Conservation (phyloP, 2,329 filamentous ascomycete species). For the Talaromyces marneffei region DNA sequence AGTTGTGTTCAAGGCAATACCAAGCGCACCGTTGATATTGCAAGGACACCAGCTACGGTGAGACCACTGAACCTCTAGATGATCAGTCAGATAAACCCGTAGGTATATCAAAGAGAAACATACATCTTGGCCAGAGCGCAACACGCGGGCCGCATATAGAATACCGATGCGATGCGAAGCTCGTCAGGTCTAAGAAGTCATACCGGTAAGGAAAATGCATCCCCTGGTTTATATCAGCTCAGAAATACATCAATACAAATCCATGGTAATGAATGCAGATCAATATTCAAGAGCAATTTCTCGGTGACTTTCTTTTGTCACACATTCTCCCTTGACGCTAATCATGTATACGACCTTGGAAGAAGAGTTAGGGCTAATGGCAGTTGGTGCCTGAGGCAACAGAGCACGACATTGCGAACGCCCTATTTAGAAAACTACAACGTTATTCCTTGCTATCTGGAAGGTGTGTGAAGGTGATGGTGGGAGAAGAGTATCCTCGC, state of each 20-base stretch:
- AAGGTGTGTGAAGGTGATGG: too few species aligned
- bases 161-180: constrained; percentile 61
- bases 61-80: neutral
- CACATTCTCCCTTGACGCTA: neutral
- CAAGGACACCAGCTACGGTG: neutral
- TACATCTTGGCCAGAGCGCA: constrained; percentile 62
- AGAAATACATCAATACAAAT: neutral
- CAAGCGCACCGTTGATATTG: neutral
- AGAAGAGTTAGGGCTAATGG: too few species aligned
- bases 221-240: neutral
- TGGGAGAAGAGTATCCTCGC: too few species aligned
- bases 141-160: constrained; percentile 68
- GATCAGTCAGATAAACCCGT: neutral
- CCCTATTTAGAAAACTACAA: too few species aligned
- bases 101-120: neutral
- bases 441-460: too few species aligned
- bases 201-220: constrained; percentile 3
- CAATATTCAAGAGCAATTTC: neutral
- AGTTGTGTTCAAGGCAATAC: neutral
- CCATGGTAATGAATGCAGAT: neutral
- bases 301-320: neutral
- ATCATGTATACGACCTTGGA: too few species aligned
- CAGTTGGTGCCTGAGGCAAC: too few species aligned
- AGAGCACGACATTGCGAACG: neutral
- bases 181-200: constrained; percentile 54